These are phyloP conservation scores for Neofusicoccum ribis DNA, from an alignment of 2,329 filamentous ascomycete genomes.

Conservation along the genomic window DNA sequence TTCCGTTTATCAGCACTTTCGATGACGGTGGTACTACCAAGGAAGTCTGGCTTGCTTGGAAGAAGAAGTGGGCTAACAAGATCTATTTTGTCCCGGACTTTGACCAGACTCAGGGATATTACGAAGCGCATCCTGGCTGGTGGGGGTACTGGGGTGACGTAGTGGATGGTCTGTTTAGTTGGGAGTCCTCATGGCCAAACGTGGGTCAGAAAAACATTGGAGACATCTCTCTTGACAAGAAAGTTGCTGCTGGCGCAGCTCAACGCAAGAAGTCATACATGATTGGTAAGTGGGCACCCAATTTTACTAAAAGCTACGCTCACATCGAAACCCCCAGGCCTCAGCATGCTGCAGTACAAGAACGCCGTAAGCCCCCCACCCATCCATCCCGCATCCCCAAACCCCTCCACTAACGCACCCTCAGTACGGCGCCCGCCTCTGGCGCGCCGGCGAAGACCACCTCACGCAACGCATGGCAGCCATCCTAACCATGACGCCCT, in stretches of 20 bases:
- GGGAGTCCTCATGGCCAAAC: slow-evolving; percentile 41
- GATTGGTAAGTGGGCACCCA: slow-evolving; percentile 24
- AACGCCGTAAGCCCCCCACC: slow-evolving; percentile 22
- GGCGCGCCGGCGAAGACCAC: slow-evolving; percentile 37
- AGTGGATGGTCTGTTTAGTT: slow-evolving; percentile 40
- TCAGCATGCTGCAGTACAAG: slow-evolving; percentile 33
- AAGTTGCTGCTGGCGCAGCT: slow-evolving; percentile 20
- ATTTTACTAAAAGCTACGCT: too few relatives aligned
- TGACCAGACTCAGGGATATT: slow-evolving; percentile 28
- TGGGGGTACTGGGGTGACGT: slow-evolving; percentile 33
- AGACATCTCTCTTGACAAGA: slow-evolving; percentile 25
- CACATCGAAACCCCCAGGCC: background rate
- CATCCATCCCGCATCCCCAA: too few relatives aligned
- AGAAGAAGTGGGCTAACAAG: background rate
- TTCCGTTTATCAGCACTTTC: background rate
- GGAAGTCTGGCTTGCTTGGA: background rate
- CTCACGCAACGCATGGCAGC: slow-evolving; percentile 38
- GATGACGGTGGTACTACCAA: background rate
- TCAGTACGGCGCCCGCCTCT: slow-evolving; percentile 31
- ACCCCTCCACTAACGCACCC: too few relatives aligned
- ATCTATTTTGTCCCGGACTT: slow-evolving; percentile 38
- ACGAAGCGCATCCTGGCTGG: slow-evolving; percentile 29
- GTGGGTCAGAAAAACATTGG: background rate
- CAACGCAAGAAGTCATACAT: slow-evolving; percentile 35
- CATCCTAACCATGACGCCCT: slow-evolving; percentile 31